A percentile compares a stretch with the other conserved stretches of the same genome.
phyloP scores from a whole-genome alignment of 495 filamentous ascomycete species.

The Annulohypoxylon nitens region DNA sequence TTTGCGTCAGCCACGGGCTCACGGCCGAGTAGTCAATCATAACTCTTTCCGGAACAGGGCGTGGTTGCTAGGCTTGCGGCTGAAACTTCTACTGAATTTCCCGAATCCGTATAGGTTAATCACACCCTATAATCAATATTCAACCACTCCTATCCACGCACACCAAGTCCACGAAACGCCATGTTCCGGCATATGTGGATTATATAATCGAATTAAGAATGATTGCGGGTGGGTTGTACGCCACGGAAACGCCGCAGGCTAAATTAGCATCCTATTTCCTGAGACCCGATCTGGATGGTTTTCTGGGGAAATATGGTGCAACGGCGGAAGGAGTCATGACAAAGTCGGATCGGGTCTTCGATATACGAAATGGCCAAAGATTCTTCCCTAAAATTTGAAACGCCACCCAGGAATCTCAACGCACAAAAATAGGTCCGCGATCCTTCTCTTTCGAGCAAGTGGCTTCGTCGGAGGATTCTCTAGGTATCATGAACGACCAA shows the following conservation, averaged over 20 bases:
- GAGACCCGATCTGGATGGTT: background rate
- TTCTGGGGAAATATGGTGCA: constrained; percentile 2
- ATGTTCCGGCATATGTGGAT: constrained; percentile 5
- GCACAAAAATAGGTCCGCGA: constrained; percentile 12
- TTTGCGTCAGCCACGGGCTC: constrained; percentile 24
- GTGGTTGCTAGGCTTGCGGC: constrained; percentile 28
- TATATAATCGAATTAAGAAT: constrained; percentile 18
- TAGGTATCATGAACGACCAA: background rate
- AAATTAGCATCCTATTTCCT: background rate
- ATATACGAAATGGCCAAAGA: background rate
- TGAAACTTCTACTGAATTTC: constrained; percentile 12
- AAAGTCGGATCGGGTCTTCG: background rate
- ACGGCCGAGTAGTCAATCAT: constrained; percentile 15
- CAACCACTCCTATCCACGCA: background rate
- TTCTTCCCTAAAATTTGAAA: constrained; percentile 3
- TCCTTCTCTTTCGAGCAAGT: constrained; percentile 16
- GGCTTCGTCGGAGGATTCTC: constrained; percentile 12
- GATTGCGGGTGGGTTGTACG: background rate
- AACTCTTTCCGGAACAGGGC: constrained; percentile 12
- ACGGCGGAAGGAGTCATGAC: background rate
- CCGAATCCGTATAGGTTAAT: constrained; percentile 15
- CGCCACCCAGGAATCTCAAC: constrained; percentile 7
- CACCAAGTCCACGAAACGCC: background rate
- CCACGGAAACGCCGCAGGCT: constrained; percentile 3
- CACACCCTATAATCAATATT: constrained; percentile 14